Base-by-base conservation (phyloP, 495 filamentous ascomycete genomes). In the Venustampulla echinocandica region DNA sequence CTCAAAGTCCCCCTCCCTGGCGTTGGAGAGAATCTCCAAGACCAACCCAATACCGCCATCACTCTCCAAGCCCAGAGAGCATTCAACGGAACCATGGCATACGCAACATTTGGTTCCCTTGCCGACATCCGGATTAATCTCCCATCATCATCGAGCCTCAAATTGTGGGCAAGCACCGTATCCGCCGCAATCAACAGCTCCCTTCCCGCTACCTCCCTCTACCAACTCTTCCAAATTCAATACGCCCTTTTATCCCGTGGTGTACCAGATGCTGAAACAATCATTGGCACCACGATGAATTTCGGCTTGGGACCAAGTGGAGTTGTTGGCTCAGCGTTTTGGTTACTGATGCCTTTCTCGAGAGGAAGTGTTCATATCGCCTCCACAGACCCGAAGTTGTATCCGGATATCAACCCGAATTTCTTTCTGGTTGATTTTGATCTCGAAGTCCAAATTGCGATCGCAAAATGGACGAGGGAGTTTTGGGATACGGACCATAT, bases 1-100 rank as follows among this genome's bases (percentile, higher is more conserved):
- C 61, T 78, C 1, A 47, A 81, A 1, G 52, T 60, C 23, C 67
- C 79, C 49, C 69, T 79, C 23, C 75, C 75, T 0, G 76, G 76
- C 28, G 75, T 81, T 38, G 75, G 75, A 30, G 65, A 66, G 17
- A 85, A 85, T 57, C 63, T 85, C 0, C 78, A 83, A 46, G 78
- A 85, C 50, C 77, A 75, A 56, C 77, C 76, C 53, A 78, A 82
- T 43, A 66, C 62, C 24, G 58, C 59, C 15, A 64, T 80, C 3
- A 61, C 65, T 23, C 68, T 61, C 32, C 53, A 66, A 3, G 53
- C 62, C 1, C 64, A 70, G 9, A 48, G 57, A 3, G 42, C 30
- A 13, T 15, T 10, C 40, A 24, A 14, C 18, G 22, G 42, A 1
- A 41, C 20, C 7, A 28, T 13, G 43, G 5, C 25, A 51, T 21